These are phyloP conservation scores for Berberis thunbergii DNA, from an alignment of 164 flowering plant species.

Conservation along the genomic window DNA sequence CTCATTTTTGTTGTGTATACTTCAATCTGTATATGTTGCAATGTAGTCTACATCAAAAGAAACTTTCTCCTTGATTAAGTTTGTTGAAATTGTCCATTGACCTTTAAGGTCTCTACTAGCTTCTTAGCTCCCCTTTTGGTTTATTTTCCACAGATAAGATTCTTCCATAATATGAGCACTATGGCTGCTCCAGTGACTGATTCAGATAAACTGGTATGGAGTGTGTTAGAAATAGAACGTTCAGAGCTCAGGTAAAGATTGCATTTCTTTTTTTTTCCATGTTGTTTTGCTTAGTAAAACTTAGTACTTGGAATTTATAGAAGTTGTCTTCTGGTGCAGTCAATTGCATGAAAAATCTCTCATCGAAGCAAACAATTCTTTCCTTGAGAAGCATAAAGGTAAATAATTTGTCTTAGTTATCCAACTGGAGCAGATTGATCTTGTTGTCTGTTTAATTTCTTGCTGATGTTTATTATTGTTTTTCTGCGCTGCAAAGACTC, in stretches of 20 bases:
- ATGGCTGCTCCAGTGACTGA: constrained; percentile 66
- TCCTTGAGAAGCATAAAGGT: constrained; percentile 83
- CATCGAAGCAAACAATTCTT: constrained; percentile 54
- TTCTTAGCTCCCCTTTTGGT: not conserved
- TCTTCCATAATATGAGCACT: constrained; percentile 65
- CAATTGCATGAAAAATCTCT: constrained; percentile 62
- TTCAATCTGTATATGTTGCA: no score
- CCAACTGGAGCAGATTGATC: not conserved
- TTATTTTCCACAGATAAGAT: constrained; percentile 49
- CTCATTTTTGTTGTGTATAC: no score
- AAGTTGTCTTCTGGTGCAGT: constrained; percentile 15
- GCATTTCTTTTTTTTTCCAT: not conserved
- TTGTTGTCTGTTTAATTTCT: not conserved
- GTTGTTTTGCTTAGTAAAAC: not conserved
- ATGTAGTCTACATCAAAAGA: no score
- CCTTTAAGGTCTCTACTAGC: no score
- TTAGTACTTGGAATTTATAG: not conserved
- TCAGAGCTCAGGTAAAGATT: constrained; percentile 49
- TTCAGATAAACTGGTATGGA: constrained; percentile 72
- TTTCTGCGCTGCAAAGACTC: constrained; percentile 50
- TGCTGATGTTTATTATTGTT: not conserved
- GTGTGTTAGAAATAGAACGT: constrained; percentile 79
- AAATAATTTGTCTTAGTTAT: not conserved
- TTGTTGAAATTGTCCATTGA: no score
- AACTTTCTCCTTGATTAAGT: no score